Evolutionary conservation across 139 green algal genomes (phyloP), one percentile per base, ranked within the genome.

Genomic region (Eudorina sp.): DNA sequence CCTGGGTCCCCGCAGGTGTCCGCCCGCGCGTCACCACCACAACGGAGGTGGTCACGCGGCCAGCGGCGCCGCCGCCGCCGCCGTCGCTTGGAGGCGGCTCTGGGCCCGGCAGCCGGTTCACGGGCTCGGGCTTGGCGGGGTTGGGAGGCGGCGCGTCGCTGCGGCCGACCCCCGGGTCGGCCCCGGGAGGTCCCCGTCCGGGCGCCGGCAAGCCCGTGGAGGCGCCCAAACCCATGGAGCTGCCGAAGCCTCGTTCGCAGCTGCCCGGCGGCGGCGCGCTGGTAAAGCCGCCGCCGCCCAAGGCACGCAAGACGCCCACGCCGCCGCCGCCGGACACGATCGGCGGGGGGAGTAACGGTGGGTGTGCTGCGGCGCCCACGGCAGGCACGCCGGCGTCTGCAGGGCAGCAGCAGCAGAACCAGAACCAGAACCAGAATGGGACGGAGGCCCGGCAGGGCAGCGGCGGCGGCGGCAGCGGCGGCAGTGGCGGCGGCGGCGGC

Each of bases 21-120:
- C 45, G 64, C 14, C 73, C 73, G 0, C 73, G 73, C 3, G 73
- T 81, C 45, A 81, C 73, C 27, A 81, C 73, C 73, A 81, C 73
- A 16, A 81, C 73, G 11, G 73, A 81, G 73, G 46, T 81, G 2
- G 43, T 81, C 45, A 81, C 73, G 45, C 45, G 73, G 16, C 34
- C 73, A 21, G 73, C 73, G 1, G 25, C 73, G 1, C 72, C 19
- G 18, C 72, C 7, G 72, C 72, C 31, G 72, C 25, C 41, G 5
- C 27, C 41, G 8, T 13, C 46, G 14, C 8, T 16, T 11, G 34
- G 23, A n/a, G 70, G 40, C 40, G 40, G 40, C 70, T 18, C 73
- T 8, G 73, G 73, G 45, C 45, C 46, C 45, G 34, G 31, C 4
- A 45, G 73, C 5, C 73, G 73, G 27, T n/a, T 81, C 43, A 41